A percentile compares a stretch with the other conserved stretches of the same genome.
phyloP scores from a whole-genome alignment of 306 rosid species.

The Vigna trinervia region DNA sequence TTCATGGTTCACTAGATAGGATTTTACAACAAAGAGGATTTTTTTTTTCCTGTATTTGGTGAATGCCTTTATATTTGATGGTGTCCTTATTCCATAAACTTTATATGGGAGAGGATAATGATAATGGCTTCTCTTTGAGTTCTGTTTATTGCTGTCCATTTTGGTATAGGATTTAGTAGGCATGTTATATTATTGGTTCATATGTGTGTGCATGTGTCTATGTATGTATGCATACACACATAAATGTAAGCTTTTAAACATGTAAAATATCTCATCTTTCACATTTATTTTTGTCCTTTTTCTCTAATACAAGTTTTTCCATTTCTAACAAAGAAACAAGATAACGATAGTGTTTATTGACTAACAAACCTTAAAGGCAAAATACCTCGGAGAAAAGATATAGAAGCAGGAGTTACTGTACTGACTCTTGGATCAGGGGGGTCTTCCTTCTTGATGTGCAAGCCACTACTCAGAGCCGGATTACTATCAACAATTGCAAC shows the following conservation, averaged over 20 bases:
- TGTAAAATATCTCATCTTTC: slow-evolving; percentile 3
- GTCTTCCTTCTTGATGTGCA: slow-evolving; percentile 70
- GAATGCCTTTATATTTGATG: not conserved
- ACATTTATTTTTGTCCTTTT: slow-evolving; percentile 18
- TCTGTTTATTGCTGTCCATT: slow-evolving; percentile 12
- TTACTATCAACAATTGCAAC: slow-evolving; percentile 97
- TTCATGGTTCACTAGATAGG: too few species aligned
- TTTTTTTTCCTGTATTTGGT: not conserved
- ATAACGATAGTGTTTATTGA: slow-evolving; percentile 2
- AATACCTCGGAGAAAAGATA: slow-evolving; percentile 85
- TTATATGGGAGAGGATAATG: not conserved
- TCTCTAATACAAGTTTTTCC: not conserved
- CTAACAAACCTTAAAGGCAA: slow-evolving; percentile 20
- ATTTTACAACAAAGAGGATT: not conserved
- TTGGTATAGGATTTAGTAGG: slow-evolving; percentile 17
- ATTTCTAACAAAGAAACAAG: not conserved
- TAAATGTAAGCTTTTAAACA: too few species aligned
- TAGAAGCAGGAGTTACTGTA: slow-evolving; percentile 88
- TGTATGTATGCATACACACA: not conserved
- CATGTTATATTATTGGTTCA: slow-evolving; percentile 5
- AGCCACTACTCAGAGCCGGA: slow-evolving; percentile 67
- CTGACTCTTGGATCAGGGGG: slow-evolving; percentile 97
- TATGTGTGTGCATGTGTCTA: not conserved
- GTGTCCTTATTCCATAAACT: slow-evolving; percentile 12
- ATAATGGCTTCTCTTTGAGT: not conserved